Base-by-base conservation (phyloP, 345 rosid species). In the Combretum micranthum region DNA sequence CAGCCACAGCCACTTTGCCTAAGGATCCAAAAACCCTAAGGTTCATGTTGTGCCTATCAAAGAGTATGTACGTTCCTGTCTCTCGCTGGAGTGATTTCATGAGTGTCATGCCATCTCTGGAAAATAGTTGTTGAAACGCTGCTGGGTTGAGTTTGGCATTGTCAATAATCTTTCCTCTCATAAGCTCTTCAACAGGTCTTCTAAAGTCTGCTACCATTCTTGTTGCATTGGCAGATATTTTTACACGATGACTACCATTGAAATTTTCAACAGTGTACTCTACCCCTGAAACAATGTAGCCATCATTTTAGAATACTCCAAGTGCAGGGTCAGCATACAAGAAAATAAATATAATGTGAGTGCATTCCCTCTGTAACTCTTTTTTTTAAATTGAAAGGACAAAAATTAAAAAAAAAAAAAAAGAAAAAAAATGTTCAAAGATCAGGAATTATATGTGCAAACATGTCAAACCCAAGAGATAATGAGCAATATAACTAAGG, bases 191-290 rank as follows among this genome's bases (percentile, higher is more conserved):
- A 23, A 91, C 80, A 2, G 80, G 84, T 65, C 76, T 73, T 62
- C 96, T 81, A 77, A 85, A 68, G 71, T 83, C 96, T n/a, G 95
- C 91, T 20, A 82, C 83, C 19, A 67, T 80, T 75, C 72, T 83
- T 57, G 90, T 91, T 44, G 91, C 95, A 73, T 76, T 77, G 61
- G 93, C 83, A 60, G 75, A 77, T 50, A 92, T 78, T 66, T 57
- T 80, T 60, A 84, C 85, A 21, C 89, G 81, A 64, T 69, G 77
- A 43, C 89, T 80, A 59, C 95, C 90, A 55, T 62, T 77, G 14
- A 55, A 60, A 61, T 73, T 66, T 19, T 80, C 84, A 23, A 61
- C 21, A 61, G 16, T 49, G 82, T 79, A 88, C 37, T 57, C 56
- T 3, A 72, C 75, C 64, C 83, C 98, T 91, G 85, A 4, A 47